These are phyloP conservation scores for Aegilops tauschii DNA, from an alignment of 176 grass and related monocot genomes.

Conservation along the genomic window DNA sequence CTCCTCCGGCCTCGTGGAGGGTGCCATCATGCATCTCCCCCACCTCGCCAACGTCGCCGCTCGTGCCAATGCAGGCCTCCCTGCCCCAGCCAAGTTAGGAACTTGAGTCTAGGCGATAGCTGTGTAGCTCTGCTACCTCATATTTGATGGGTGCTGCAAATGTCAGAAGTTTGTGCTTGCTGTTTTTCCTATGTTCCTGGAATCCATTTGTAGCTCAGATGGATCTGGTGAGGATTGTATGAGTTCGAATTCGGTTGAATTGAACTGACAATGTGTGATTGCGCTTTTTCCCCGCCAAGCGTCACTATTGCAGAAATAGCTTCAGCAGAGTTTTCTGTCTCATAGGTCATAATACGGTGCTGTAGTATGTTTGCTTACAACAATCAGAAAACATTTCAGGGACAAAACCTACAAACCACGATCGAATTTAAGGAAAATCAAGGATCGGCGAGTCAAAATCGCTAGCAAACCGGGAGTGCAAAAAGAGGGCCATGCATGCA, in stretches of 20 bases:
- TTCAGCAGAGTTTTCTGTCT: too few relatives aligned
- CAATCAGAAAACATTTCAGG: too few relatives aligned
- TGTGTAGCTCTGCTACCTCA: not conserved
- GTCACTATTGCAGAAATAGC: not conserved
- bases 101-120: not conserved
- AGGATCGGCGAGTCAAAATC: too few relatives aligned
- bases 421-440: too few relatives aligned
- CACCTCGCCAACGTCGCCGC: slow-evolving; percentile 1
- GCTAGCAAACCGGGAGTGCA: too few relatives aligned
- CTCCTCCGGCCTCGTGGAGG: slow-evolving; percentile 22
- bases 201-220: not conserved
- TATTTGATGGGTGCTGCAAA: not conserved
- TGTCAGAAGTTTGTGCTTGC: not conserved
- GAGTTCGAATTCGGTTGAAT: not conserved
- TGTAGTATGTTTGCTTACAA: too few relatives aligned
- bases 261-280: not conserved
- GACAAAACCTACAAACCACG: too few relatives aligned
- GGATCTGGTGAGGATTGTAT: not conserved
- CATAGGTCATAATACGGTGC: too few relatives aligned
- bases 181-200: not conserved
- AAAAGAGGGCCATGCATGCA: too few relatives aligned
- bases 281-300: not conserved
- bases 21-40: slow-evolving; percentile 22
- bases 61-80: slow-evolving; percentile 9
- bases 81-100: slow-evolving; percentile 38